These are phyloP conservation scores for Lophiotrema nucula DNA, from an alignment of 495 filamentous ascomycete species.

Conservation along the genomic window DNA sequence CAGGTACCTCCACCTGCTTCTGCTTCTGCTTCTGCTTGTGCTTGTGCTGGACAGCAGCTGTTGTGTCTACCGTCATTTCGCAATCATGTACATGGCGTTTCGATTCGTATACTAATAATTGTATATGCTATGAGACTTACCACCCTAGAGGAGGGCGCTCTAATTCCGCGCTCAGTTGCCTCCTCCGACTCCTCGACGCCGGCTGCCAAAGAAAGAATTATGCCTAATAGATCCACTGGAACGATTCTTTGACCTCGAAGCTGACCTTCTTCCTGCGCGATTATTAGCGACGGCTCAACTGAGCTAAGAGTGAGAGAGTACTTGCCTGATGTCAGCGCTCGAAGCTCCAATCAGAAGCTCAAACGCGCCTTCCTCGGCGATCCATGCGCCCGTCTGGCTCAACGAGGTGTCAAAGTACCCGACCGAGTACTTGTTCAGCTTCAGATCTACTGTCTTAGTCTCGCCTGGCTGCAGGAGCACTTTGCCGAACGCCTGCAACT, in stretches of 20 bases:
- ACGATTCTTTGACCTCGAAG: constrained; percentile 35
- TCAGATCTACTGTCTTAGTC: constrained; percentile 59
- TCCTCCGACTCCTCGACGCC: too few relatives aligned
- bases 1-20: too few relatives aligned
- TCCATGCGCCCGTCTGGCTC: constrained; percentile 56
- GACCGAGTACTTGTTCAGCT: constrained; percentile 64
- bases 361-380: constrained; percentile 74
- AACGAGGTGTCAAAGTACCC: constrained; percentile 78
- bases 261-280: constrained; percentile 13
- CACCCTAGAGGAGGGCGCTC: too few relatives aligned
- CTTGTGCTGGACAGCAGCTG: too few relatives aligned
- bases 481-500: constrained; percentile 70
- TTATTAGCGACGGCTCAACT: constrained; percentile 7
- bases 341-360: constrained; percentile 53
- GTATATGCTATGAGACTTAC: too few relatives aligned
- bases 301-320: not conserved
- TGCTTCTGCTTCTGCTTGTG: too few relatives aligned
- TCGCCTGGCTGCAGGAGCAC: constrained; percentile 59
- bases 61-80: too few relatives aligned
- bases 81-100: too few relatives aligned
- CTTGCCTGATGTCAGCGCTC: constrained; percentile 46
- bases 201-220: too few relatives aligned
- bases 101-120: too few relatives aligned
- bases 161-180: too few relatives aligned
- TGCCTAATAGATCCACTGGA: constrained; percentile 34